phyloP scores from a whole-genome alignment of 768 basidiomycete species.

The Hypsizygus marmoreus region DNA sequence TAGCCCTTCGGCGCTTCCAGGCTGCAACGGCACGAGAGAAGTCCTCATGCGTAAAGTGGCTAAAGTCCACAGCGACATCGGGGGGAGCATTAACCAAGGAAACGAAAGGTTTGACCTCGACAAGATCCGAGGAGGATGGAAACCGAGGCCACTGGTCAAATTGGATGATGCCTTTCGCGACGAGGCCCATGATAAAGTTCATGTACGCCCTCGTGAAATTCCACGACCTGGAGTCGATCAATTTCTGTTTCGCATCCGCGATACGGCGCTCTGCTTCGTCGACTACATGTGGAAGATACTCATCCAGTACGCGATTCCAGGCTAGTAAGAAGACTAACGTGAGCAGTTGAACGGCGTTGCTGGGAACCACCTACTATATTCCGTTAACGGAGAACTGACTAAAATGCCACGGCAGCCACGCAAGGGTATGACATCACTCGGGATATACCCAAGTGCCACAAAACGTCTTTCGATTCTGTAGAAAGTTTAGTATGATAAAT shows the following conservation, averaged over 20 bases:
- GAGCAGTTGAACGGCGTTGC: too few species aligned
- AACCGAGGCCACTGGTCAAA: not conserved
- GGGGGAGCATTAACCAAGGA: not conserved
- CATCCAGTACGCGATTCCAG: not conserved
- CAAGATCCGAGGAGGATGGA: not conserved
- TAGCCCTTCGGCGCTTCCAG: not conserved
- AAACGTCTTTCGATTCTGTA: conserved; percentile 2
- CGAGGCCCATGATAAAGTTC: not conserved
- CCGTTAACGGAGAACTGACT: conserved; percentile 2
- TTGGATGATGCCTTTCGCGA: not conserved
- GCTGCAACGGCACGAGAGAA: not conserved
- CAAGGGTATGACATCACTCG: not conserved
- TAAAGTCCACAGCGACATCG: not conserved
- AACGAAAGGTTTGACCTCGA: not conserved
- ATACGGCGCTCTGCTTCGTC: not conserved
- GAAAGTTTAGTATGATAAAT: not conserved
- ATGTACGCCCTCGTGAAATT: not conserved
- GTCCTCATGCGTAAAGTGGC: not conserved
- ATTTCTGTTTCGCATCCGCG: not conserved
- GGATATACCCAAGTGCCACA: not conserved
- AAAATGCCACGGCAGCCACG: not conserved
- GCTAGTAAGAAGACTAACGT: not conserved
- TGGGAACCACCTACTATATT: too few species aligned
- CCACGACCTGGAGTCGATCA: not conserved
- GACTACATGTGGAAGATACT: not conserved